Evolutionary conservation across 371 early-diverging fungal species (phyloP), one percentile per base, ranked within the genome.

Genomic region (Amoeboaphelidium occidentale): DNA sequence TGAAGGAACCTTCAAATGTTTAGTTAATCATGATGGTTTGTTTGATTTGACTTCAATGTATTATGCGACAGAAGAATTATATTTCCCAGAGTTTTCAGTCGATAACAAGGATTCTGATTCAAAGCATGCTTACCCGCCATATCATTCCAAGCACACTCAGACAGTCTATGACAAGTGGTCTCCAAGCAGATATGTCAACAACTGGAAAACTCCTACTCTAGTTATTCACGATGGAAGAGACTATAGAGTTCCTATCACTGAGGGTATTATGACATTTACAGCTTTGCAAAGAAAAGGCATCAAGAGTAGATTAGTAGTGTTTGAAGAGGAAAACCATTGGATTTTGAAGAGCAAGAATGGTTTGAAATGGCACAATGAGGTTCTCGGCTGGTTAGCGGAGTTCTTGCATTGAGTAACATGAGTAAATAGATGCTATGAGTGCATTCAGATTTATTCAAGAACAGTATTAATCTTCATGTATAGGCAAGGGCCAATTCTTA

Each of bases 1-100:
- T 50, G 69, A 70, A 21, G 56, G 75, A 14, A 69, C 74, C 12
- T 85, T 85, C 66, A 65, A 65, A 47, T 76, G 72, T 23, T 59
- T 85, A 45, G 81, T 81, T 27, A 81, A 76, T 55, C 86, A 85
- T 56, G 86, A 81, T 58, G 86, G 86, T 50, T 70, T 81, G 52
- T 84, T 85, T 53, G 69, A 71, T 32, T 67, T 76, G 2, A 48
- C 68, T 24, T 61, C 66, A 53, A 58, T 66, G 0, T 84, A 71
- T 57, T 84, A 76, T 54, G 64, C 73, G 22, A 81, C 81, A 1
- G 86, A 85, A 45, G 84, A 83, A 61, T 66, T 82, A 27, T 83
- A 72, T 56, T 84, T 84, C 65, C 64, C 21, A 64, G 73, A 28
- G 49, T n/a, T n/a, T n/a, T n/a, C n/a, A n/a, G n/a, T n/a, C n/a